Evolutionary conservation across 2,329 filamentous ascomycete species (phyloP), one percentile per base, ranked within the genome.

Genomic region (Fusarium keratoplasticum): DNA sequence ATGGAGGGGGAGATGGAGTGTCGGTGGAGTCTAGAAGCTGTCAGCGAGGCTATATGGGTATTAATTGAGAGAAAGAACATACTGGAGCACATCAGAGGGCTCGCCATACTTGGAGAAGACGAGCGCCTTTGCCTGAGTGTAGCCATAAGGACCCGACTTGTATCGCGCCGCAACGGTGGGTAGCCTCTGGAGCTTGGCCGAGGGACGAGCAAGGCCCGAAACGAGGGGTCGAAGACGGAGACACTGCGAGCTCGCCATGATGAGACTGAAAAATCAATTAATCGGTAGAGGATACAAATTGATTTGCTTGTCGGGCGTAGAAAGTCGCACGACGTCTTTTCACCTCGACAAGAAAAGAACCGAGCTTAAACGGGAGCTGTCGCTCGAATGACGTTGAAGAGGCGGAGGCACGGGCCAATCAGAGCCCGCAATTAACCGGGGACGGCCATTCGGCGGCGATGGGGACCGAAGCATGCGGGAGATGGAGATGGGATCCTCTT

Each of bases 41-140:
- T 70, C 25, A 71, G 66, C 31, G 8, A 59, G 7, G 16, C 44
- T n/a, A 25, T 20, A 2, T 1, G 20, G 4, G 29, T 13, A 9
- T 7, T 27, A 52, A 13, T 35, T n/a, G 18, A 29, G 11, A 11
- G n/a, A 2, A 20, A 13, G 31, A 33, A 74, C 86, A 55, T 81
- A 91, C 90, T 84, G 88, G 35, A 93, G 82, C 3, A 95, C 93
- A 75, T 94, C 90, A 47, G 87, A 86, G 1, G 94, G 94, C 81
- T 95, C 93, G 80, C 94, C 94, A 80, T 92, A 90, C 70, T 92
- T 87, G 44, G 90, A 89, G 82, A 94, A 95, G 55, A 94, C 90
- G 74, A 96, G 90, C n/a, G 92, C 90, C 85, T 95, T 95, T 73
- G 94, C 92, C 83, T 96, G 94, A 47, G 93, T 94, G 84, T 96